Percentiles rank a stretch among this genome's conserved stretches.
Conservation (phyloP, 306 rosid genomes). For the Trichosanthes truncata region DNA sequence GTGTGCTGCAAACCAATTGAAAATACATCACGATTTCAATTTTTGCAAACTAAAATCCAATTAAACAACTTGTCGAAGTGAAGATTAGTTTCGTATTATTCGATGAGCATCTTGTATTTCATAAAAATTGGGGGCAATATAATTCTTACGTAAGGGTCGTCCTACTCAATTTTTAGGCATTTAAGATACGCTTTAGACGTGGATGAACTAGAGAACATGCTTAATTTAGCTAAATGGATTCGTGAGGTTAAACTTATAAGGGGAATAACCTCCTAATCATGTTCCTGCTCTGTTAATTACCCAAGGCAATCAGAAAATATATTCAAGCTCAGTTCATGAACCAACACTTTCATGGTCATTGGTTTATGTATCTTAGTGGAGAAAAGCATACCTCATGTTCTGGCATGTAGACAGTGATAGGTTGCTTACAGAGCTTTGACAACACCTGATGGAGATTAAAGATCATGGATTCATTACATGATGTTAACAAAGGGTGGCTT, state of each 20-base stretch:
- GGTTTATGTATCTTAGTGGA: not conserved
- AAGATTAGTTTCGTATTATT: too few species aligned
- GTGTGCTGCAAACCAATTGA: constrained; percentile 53
- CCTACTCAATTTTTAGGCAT: too few species aligned
- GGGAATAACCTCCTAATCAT: not conserved
- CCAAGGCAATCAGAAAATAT: not conserved
- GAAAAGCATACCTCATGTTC: constrained; percentile 69
- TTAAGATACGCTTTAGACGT: too few species aligned
- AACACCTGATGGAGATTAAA: constrained; percentile 53
- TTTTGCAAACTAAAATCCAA: not conserved
- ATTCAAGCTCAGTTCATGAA: not conserved
- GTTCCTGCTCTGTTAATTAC: not conserved
- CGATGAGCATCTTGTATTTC: too few species aligned
- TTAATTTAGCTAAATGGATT: not conserved
- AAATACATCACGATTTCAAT: not conserved
- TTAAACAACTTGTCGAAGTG: not conserved
- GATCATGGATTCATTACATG: constrained; percentile 2
- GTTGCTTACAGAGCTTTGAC: constrained; percentile 81
- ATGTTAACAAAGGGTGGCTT: not conserved
- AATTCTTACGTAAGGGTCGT: too few species aligned
- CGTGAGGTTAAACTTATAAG: not conserved
- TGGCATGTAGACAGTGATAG: constrained; percentile 75
- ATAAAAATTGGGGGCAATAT: too few species aligned
- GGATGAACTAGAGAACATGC: not conserved
- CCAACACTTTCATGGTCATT: not conserved